Percentiles rank a stretch among this genome's conserved stretches.
Evolutionary conservation across 2,329 filamentous ascomycete genomes (phyloP).

Genomic region (Aspergillus viridinutans): DNA sequence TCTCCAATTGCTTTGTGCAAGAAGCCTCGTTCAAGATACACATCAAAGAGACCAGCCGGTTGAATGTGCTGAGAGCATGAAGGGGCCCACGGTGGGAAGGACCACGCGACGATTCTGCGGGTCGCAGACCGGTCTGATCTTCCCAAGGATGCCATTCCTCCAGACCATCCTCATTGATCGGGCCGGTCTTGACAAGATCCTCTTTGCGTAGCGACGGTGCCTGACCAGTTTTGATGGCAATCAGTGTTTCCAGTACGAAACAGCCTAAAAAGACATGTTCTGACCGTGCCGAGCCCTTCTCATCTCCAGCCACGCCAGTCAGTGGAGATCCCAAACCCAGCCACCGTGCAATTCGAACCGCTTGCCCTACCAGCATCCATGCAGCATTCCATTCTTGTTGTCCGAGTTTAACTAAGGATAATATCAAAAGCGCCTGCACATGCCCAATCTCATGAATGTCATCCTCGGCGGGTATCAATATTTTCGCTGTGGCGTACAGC

Average conservation of each 20-base stretch:
- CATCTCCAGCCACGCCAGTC: constrained; percentile 35
- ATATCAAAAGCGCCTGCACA: constrained; percentile 54
- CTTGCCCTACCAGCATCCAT: constrained; percentile 62
- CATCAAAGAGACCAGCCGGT: constrained; percentile 43
- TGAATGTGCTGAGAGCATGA: constrained; percentile 51
- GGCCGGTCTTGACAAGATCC: constrained; percentile 46
- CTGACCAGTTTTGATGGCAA: constrained; percentile 46
- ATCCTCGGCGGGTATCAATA: constrained; percentile 48
- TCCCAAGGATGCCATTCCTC: constrained; percentile 74
- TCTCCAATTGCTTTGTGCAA: constrained; percentile 20
- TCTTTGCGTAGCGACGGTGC: constrained; percentile 47
- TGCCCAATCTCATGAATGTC: constrained; percentile 47
- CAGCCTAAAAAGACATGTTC: constrained; percentile 50
- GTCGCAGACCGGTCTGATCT: constrained; percentile 40
- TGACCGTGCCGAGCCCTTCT: constrained; percentile 33
- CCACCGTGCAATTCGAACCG: constrained; percentile 48
- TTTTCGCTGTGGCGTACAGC: constrained; percentile 43
- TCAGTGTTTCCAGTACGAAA: constrained; percentile 51
- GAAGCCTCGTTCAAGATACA: constrained; percentile 32
- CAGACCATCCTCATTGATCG: constrained; percentile 60
- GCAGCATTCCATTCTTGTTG: constrained; percentile 54
- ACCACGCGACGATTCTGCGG: constrained; percentile 20
- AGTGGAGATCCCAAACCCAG: constrained; percentile 27
- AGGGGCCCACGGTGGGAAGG: constrained; percentile 37
- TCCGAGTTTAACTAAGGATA: constrained; percentile 61